Percentiles rank a stretch among this genome's conserved stretches.
Conservation (phyloP, 306 rosid species). For the Argentina anserina region DNA sequence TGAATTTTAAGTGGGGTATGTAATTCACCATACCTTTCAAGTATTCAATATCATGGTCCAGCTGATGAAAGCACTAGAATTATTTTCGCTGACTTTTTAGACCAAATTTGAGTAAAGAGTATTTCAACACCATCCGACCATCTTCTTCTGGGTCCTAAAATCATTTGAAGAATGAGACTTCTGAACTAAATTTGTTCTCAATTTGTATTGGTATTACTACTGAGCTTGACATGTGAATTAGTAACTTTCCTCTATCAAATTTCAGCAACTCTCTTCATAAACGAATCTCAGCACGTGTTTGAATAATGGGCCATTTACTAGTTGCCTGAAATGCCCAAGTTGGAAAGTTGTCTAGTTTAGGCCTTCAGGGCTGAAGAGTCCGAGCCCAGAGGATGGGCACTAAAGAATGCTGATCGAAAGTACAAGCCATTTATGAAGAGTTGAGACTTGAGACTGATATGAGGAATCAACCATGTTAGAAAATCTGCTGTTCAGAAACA, state of each 20-base stretch:
- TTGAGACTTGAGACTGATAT: not conserved
- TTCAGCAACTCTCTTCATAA: not conserved
- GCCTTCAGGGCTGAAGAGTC: not conserved
- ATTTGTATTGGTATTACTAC: not conserved
- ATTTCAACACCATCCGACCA: not conserved
- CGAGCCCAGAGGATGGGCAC: not conserved
- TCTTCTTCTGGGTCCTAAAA: not conserved
- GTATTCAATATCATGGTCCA: constrained; percentile 2
- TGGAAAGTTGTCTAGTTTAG: not conserved
- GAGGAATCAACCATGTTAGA: not conserved
- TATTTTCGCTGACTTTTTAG: not conserved
- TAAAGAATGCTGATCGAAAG: not conserved
- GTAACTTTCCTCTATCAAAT: not conserved
- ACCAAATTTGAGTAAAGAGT: not conserved
- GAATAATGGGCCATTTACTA: too few relatives aligned
- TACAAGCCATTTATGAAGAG: not conserved
- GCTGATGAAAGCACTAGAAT: constrained; percentile 7
- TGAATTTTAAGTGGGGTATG: not conserved
- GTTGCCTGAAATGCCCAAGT: too few relatives aligned
- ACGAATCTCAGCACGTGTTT: too few relatives aligned
- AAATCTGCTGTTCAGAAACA: not conserved
- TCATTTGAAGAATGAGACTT: not conserved
- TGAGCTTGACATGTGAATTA: not conserved
- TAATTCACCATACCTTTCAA: not conserved
- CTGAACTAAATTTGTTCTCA: not conserved